Base-by-base conservation (phyloP, 1,284 basidiomycete species). In the Trametes polyzona region DNA sequence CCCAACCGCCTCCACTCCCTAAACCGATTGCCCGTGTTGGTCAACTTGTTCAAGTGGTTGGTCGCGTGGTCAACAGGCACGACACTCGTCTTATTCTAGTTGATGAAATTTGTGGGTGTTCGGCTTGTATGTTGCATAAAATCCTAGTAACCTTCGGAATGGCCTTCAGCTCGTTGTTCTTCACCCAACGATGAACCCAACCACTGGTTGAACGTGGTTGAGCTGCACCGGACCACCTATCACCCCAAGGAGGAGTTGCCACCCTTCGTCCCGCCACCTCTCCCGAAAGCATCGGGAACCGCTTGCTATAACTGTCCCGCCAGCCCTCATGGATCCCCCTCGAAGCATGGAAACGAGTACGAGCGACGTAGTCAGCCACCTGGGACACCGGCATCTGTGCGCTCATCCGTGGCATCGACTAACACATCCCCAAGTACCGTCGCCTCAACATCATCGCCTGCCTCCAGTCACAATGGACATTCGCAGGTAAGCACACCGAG, bases 151-250 rank as follows among this genome's bases (percentile, higher is more conserved):
- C 37, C 24, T 10, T 46, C 32, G n/a, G n/a, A n/a, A n/a, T 21
- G 6, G 19, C 10, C 19, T 56, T 84, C 82, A 76, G 36, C 65
- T 62, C 47, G 11, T 12, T 88, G 84, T 63, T 55, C 61, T 17
- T 82, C 82, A 12, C 67, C 72, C 0, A 83, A 84, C 52, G 86
- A 87, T 3, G 86, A 92, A 68, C 76, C 84, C 5, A 60, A 64
- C 2, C 88, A 92, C 63, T 83, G 84, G 77, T 72, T 76, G 47
- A 64, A 61, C 16, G 88, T 88, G 11, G 71, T 76, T 3, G 63
- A 76, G 2, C 72, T 90, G 9, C 88, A 88, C 66, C 71, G 75
- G 58, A 75, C 74, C 1, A 73, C 71, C 43, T 90, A 90, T 67
- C 78, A 53, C 71, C 19, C 73, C 72, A 17, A 50, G 47, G 17